Percentiles rank a stretch among this genome's conserved stretches.
Evolutionary conservation across 1,284 basidiomycete genomes (phyloP).

Genomic region (Malassezia brasiliensis): DNA sequence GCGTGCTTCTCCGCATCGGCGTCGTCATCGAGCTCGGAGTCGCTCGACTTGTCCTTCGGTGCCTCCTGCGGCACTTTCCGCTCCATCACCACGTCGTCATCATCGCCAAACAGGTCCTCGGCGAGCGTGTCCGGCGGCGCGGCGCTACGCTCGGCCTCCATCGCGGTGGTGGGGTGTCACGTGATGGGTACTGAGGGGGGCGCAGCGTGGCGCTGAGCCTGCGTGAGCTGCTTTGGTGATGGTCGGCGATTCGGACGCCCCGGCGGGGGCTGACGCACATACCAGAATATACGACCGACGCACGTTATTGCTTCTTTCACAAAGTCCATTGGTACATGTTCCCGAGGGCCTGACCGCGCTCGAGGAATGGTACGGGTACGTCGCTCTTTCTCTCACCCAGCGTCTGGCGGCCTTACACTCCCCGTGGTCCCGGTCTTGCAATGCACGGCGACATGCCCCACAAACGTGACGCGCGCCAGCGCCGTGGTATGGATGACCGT

Average conservation of each 20-base stretch:
- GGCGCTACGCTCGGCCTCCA: background rate
- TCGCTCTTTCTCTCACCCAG: conserved; percentile 1
- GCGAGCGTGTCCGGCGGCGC: conserved; percentile 1
- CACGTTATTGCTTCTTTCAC: conserved; percentile 57
- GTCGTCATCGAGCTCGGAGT: conserved; percentile 13
- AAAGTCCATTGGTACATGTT: conserved; percentile 62
- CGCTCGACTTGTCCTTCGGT: conserved; percentile 1
- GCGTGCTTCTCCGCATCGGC: conserved; percentile 19
- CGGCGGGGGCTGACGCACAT: background rate
- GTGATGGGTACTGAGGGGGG: background rate
- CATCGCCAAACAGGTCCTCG: conserved; percentile 29
- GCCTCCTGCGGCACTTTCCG: conserved; percentile 7
- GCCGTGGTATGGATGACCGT: background rate
- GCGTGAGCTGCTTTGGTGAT: background rate
- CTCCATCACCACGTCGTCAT: conserved; percentile 19
- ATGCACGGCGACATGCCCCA: background rate
- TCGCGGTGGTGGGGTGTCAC: conserved; percentile 1
- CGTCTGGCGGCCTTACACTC: conserved; percentile 14
- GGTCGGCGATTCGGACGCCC: background rate
- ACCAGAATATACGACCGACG: conserved; percentile 2
- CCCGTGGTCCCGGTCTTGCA: background rate
- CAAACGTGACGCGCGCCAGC: background rate
- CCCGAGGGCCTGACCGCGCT: conserved; percentile 49
- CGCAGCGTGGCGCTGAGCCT: background rate
- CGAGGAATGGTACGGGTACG: conserved; percentile 17